A percentile compares a stretch with the other conserved stretches of the same genome.
Evolutionary conservation across 306 rosid species (phyloP).

Genomic region (Ochetophila trinervis): DNA sequence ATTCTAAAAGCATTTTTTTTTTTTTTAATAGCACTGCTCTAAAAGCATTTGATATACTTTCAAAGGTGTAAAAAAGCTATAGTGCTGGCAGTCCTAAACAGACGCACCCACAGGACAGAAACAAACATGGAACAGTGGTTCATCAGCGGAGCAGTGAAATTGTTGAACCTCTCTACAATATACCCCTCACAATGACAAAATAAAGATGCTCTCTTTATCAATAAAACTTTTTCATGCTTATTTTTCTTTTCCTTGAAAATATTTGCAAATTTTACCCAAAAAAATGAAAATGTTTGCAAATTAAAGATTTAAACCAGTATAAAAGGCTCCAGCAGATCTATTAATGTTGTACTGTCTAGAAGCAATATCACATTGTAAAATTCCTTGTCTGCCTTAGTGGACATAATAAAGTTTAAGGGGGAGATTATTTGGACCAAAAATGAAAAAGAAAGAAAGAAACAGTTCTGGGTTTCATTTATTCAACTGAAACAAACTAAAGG

Average conservation of each 20-base stretch:
- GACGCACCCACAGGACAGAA: not conserved
- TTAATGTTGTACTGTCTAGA: no score
- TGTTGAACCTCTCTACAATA: not conserved
- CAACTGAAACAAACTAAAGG: no score
- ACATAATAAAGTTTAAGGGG: no score
- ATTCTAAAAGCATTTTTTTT: conserved; percentile 29
- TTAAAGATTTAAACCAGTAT: no score
- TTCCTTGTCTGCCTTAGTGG: no score
- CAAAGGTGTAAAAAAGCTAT: conserved; percentile 33
- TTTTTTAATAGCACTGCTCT: not conserved
- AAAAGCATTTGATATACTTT: conserved; percentile 28
- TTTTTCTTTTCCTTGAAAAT: not conserved
- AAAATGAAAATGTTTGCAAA: not conserved
- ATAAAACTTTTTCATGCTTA: no score
- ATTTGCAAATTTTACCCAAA: no score
- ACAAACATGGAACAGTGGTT: conserved; percentile 12
- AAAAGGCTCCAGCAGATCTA: no score
- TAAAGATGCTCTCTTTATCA: not conserved
- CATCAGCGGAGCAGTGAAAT: conserved; percentile 4
- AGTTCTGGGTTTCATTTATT: no score
- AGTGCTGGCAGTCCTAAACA: conserved; percentile 28
- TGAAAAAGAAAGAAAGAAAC: no score
- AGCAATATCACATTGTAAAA: no score
- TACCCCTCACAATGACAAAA: conserved; percentile 2
- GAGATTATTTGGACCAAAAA: no score